phyloP scores from a whole-genome alignment of 2,329 filamentous ascomycete species.

The Huntiella moniliformis region DNA sequence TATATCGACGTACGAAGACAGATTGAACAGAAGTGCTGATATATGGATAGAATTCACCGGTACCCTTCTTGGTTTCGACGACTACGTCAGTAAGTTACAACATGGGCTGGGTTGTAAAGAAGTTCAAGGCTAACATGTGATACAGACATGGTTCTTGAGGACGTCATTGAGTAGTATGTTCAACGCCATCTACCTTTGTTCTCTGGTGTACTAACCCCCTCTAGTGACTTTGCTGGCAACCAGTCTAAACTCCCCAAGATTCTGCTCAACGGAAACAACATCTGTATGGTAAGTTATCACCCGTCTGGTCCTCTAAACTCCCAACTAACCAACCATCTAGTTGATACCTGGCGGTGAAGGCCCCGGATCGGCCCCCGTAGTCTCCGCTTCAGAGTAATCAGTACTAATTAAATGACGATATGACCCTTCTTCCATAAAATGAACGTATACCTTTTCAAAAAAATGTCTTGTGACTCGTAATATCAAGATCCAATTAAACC shows the following conservation, averaged over 20 bases:
- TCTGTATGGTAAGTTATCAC: constrained; percentile 68
- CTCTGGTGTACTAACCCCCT: not conserved
- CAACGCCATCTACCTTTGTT: not conserved
- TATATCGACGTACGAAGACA: constrained; percentile 11
- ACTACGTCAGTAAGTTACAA: constrained; percentile 86
- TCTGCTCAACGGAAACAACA: constrained; percentile 90
- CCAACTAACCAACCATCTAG: constrained; percentile 22
- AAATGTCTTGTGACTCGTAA: not conserved
- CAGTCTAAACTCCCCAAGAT: constrained; percentile 88
- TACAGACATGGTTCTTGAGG: constrained; percentile 90
- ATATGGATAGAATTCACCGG: constrained; percentile 66
- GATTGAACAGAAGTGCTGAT: constrained; percentile 4
- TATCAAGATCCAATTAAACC: not conserved
- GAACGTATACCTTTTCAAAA: not conserved
- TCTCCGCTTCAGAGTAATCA: constrained; percentile 12
- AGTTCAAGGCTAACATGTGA: constrained; percentile 6
- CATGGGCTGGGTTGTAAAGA: not conserved
- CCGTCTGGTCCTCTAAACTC: constrained; percentile 10
- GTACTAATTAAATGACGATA: constrained; percentile 1
- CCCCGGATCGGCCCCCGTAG: constrained; percentile 24
- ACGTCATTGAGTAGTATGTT: constrained; percentile 85
- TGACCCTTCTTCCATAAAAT: not conserved
- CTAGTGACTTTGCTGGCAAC: constrained; percentile 74
- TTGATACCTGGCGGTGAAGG: constrained; percentile 65
- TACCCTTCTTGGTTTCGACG: constrained; percentile 86